These are phyloP conservation scores for Actinomortierella wolfii DNA, from an alignment of 371 early-diverging fungal genomes.

Conservation along the genomic window DNA sequence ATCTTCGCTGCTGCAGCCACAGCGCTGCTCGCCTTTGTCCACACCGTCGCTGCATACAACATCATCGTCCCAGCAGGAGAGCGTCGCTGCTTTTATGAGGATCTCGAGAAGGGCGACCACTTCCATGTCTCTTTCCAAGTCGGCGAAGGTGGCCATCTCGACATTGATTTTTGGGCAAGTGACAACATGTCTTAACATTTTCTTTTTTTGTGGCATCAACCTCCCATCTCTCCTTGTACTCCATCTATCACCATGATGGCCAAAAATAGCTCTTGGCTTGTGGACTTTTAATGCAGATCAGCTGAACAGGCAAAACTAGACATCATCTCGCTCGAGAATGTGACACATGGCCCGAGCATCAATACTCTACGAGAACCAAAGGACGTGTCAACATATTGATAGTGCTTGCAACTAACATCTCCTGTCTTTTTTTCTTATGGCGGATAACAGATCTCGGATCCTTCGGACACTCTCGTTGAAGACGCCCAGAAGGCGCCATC, in stretches of 20 bases:
- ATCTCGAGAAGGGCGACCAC: constrained; percentile 59
- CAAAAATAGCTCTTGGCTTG: no score
- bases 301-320: no score
- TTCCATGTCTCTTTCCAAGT: constrained; percentile 75
- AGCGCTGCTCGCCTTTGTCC: constrained; percentile 28
- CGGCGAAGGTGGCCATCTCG: constrained; percentile 67
- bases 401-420: background rate
- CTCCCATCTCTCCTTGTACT: background rate
- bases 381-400: background rate
- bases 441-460: constrained; percentile 57
- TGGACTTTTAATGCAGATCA: no score
- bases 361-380: constrained; percentile 1
- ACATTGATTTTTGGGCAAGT: constrained; percentile 77
- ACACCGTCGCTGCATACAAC: constrained; percentile 45
- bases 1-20: constrained; percentile 3
- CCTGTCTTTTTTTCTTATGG: background rate
- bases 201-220: background rate
- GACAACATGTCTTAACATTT: no score
- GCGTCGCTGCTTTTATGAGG: constrained; percentile 69
- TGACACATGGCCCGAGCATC: background rate
- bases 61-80: constrained; percentile 54
- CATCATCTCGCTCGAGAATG: no score
- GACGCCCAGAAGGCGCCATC: constrained; percentile 52
- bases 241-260: no score
- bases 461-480: constrained; percentile 53